Percentiles rank a stretch among this genome's conserved stretches.
These are phyloP conservation scores for Fusarium nelsonii DNA, from an alignment of 2,329 filamentous ascomycete genomes.

Conservation along the genomic window DNA sequence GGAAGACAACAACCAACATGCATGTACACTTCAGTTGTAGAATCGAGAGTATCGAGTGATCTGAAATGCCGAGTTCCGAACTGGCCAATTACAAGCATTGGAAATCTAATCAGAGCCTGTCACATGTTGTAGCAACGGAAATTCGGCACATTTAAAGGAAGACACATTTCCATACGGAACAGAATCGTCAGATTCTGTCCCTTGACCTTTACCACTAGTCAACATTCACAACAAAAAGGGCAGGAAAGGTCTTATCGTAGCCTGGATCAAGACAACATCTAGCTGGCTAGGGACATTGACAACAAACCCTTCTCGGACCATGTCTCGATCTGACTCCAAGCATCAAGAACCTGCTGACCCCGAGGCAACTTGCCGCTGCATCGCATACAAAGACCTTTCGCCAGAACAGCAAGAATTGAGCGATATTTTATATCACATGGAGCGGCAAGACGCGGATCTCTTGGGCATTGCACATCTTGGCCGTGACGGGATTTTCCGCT, in stretches of 20 bases:
- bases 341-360: background rate
- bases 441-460: background rate
- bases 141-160: background rate
- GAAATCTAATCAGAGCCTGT: background rate
- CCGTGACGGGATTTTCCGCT: background rate
- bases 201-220: background rate
- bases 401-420: conserved; percentile 5
- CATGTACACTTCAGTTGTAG: background rate
- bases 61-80: too few relatives aligned
- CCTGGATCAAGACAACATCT: too few relatives aligned
- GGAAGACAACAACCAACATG: background rate
- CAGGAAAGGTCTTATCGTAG: too few relatives aligned
- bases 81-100: background rate
- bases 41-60: too few relatives aligned
- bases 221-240: background rate
- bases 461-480: conserved; percentile 4
- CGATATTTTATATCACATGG: conserved; percentile 7
- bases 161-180: background rate
- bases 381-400: conserved; percentile 8
- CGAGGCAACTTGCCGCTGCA: background rate
- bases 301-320: background rate
- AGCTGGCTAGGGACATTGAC: background rate
- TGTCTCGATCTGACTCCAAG: background rate
- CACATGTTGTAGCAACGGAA: background rate
- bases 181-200: too few relatives aligned